Conservation (phyloP, 305 asterid species). For the Coffea humblotiana region DNA sequence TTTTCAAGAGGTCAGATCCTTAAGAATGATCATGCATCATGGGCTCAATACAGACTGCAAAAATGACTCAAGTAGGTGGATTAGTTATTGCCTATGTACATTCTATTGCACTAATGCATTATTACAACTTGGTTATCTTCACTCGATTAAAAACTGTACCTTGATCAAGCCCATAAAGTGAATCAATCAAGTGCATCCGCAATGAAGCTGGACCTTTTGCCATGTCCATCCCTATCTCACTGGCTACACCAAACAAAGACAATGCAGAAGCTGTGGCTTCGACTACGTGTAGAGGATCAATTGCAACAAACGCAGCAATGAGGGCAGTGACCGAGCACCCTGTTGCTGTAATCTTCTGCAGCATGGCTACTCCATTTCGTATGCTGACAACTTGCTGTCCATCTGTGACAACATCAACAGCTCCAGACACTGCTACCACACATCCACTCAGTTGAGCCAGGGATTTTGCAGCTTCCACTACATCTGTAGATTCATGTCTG, state of each 20-base stretch:
- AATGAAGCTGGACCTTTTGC: slow-evolving; percentile 83
- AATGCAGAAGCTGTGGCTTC: slow-evolving; percentile 84
- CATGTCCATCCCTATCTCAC: slow-evolving; percentile 57
- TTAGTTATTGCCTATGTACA: background rate
- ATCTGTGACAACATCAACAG: slow-evolving; percentile 69
- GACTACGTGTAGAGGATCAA: slow-evolving; percentile 51
- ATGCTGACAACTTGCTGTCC: slow-evolving; percentile 63
- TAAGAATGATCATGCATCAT: background rate
- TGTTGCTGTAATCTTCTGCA: slow-evolving; percentile 84
- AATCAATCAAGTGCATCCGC: slow-evolving; percentile 62
- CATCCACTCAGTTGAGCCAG: slow-evolving; percentile 54
- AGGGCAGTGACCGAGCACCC: slow-evolving; percentile 89
- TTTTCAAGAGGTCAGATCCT: background rate
- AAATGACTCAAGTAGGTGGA: background rate
- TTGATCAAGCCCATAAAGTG: slow-evolving; percentile 56
- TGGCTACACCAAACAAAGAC: slow-evolving; percentile 70
- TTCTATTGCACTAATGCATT: background rate
- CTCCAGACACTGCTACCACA: slow-evolving; percentile 78
- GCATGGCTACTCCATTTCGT: slow-evolving; percentile 71
- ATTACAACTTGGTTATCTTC: slow-evolving; percentile 39
- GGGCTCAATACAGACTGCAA: background rate
- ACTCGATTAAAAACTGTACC: slow-evolving; percentile 37
- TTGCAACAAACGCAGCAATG: slow-evolving; percentile 73
- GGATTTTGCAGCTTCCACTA: slow-evolving; percentile 70
- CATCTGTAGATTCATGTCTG: slow-evolving; percentile 61